Base-by-base conservation (phyloP, 2,329 filamentous ascomycete genomes). In the Ophiostoma piceae region DNA sequence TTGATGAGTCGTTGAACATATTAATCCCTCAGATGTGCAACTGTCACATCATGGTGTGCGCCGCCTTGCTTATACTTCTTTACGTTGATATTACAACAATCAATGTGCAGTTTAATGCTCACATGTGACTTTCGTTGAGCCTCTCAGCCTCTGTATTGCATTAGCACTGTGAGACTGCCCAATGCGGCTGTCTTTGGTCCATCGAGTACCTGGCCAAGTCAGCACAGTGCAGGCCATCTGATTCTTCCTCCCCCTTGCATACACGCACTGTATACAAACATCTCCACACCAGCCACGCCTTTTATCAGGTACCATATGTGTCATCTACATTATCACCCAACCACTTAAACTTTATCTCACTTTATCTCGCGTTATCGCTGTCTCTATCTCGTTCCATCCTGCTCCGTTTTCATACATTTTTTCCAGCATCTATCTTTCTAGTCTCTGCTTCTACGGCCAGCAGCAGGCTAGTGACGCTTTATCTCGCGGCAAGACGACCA, bases 231-330 rank as follows among this genome's bases (percentile, higher is more conserved):
- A 22, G 7, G n/a, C 3, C n/a, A 22, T 2, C 16, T 26, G 5
- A 1, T 35, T 7, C 16, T n/a, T 37, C 3, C 8, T 26, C 6
- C 54, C 54, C 47, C 12, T n/a, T 8, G 22, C 5, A n/a, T 6
- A 2, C 11, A n/a, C 62, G 37, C 32, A 65, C 62, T 65, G 62
- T 65, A 65, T 65, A 65, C 62, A n/a, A 16, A 2, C 8, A 6
- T 65, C 9, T 9, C 35, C 19, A 22, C 32, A n/a, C 62, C 62
- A 65, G 62, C 62, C 62, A 65, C 62, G 35, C 62, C 62, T 11
- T 39, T 65, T 26, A 39, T 22, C 19, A 65, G 16, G 62, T 65
- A 65, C 62, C 19, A 39, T n/a, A 64, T 65, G 62, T 65, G 62
- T 22, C 62, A 65, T 39, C 62, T 26, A 26, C n/a, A 57, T 57